Conservation (phyloP, 257 asterid genomes). For the Mitragyna speciosa region DNA sequence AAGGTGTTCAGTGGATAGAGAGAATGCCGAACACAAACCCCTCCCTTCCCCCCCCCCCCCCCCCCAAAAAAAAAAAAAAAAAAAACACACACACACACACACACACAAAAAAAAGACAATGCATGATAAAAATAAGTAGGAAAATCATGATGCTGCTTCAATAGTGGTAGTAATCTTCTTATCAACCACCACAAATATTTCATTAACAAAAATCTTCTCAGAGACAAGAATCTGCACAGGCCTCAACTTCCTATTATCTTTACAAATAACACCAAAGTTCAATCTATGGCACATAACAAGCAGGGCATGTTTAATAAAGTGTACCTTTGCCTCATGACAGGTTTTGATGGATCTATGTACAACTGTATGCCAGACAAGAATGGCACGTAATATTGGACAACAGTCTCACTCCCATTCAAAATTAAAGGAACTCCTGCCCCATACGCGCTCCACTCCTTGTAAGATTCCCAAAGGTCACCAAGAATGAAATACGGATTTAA, state of each 20-base stretch:
- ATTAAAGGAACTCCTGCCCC: conserved; percentile 91
- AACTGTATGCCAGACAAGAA: conserved; percentile 88
- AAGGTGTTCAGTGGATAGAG: neutral
- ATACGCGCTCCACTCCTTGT: conserved; percentile 93
- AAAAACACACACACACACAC: neutral
- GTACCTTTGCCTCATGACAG: conserved; percentile 51
- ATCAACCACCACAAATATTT: neutral
- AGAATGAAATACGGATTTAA: conserved; percentile 70
- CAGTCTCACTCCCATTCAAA: conserved; percentile 65
- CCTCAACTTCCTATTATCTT: neutral
- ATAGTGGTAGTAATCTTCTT: neutral
- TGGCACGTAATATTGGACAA: conserved; percentile 87
- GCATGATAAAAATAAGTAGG: neutral
- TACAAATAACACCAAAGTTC: neutral
- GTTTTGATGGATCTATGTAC: conserved; percentile 61
- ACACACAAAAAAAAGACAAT: neutral
- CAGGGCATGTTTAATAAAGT: neutral
- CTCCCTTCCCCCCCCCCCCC: neutral
- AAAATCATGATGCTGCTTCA: neutral
- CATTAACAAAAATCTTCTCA: neutral
- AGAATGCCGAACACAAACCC: no score
- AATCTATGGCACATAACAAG: neutral
- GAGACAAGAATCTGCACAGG: neutral
- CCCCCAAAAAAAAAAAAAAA: no score
- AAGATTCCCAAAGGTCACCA: conserved; percentile 94